Conservation (phyloP, 2,329 filamentous ascomycete species). For the Xenoacremonium recifei region DNA sequence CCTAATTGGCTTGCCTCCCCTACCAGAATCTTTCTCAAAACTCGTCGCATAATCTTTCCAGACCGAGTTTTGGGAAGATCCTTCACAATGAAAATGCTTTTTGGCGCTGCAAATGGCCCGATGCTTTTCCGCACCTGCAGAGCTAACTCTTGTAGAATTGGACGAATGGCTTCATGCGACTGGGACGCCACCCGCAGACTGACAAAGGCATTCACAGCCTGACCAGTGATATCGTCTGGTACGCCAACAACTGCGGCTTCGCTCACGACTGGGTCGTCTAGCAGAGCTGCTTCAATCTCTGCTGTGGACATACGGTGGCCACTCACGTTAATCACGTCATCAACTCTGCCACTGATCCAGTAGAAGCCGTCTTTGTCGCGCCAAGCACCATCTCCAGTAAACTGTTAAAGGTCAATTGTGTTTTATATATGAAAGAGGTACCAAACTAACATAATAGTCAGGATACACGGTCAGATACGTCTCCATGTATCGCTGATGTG, state of each 20-base stretch:
- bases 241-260: conserved; percentile 92
- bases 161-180: conserved; percentile 67
- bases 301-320: conserved; percentile 93
- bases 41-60: conserved; percentile 95
- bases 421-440: fast-evolving
- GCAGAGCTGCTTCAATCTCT: conserved; percentile 89
- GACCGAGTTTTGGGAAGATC: conserved; percentile 92
- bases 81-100: conserved; percentile 80
- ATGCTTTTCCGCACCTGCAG: conserved; percentile 91
- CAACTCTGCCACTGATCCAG: conserved; percentile 95
- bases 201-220: conserved; percentile 92
- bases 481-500: conserved; percentile 94
- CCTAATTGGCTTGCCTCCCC: conserved; percentile 93
- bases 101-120: conserved; percentile 89
- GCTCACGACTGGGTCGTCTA: conserved; percentile 81
- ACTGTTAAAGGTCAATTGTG: conserved; percentile 43
- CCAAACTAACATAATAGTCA: conserved; percentile 78
- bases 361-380: conserved; percentile 95
- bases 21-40: conserved; percentile 88
- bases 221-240: conserved; percentile 83
- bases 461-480: conserved; percentile 94
- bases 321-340: conserved; percentile 94
- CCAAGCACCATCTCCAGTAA: conserved; percentile 85
- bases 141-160: conserved; percentile 64
- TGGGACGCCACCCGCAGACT: conserved; percentile 61